Evolutionary conservation across 148 eudicot species (phyloP).

Genomic region (Rhododendron vialii): DNA sequence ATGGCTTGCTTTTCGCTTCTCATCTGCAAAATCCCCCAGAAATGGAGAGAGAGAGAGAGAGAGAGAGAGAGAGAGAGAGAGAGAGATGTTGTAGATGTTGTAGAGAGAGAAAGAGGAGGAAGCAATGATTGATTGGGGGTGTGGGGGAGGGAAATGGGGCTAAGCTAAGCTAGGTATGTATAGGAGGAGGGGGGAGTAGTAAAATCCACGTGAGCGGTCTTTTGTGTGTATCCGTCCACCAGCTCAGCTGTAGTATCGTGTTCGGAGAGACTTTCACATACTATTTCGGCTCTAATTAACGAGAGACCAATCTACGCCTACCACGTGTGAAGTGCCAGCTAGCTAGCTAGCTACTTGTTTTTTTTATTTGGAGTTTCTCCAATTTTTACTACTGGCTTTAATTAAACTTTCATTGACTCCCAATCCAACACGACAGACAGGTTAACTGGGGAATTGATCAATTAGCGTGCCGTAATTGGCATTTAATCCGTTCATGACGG

Average conservation of each 20-base stretch:
- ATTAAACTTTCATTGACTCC: not conserved
- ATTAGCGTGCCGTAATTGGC: too few relatives aligned
- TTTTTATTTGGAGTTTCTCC: not conserved
- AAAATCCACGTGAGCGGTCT: too few relatives aligned
- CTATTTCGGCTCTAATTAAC: not conserved
- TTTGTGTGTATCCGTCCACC: too few relatives aligned
- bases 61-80: not conserved
- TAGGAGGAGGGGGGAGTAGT: too few relatives aligned
- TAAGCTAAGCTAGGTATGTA: too few relatives aligned
- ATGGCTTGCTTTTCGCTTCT: not conserved
- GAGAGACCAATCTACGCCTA: not conserved
- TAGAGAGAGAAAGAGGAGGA: not conserved
- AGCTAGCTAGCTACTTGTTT: not conserved
- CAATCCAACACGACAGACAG: too few relatives aligned
- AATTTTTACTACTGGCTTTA: not conserved
- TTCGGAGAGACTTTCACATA: not conserved
- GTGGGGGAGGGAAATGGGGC: not conserved
- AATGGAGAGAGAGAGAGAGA: not conserved
- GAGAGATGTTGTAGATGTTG: not conserved
- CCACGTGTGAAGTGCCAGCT: not conserved
- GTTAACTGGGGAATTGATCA: too few relatives aligned
- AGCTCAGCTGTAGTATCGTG: not conserved
- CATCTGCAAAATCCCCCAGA: not conserved
- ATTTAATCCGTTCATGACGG: too few relatives aligned
- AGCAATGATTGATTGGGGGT: not conserved